These are phyloP conservation scores for Nakazawaea molendinolei DNA, from an alignment of 805 yeast species.

Conservation along the genomic window DNA sequence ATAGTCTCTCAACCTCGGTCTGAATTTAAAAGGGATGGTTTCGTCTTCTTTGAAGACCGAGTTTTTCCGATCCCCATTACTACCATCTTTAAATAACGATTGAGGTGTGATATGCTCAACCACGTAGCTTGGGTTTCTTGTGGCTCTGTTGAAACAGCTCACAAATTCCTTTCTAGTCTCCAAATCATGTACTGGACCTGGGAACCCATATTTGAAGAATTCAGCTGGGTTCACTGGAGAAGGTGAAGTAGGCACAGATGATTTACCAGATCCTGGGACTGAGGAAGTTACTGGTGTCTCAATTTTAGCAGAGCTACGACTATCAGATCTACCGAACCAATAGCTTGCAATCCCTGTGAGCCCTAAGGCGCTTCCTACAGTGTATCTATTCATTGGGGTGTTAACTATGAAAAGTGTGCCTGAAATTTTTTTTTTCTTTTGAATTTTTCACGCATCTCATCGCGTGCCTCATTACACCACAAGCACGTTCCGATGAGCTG, in stretches of 20 bases:
- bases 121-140: constrained; percentile 79
- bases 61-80: constrained; percentile 65
- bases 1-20: constrained; percentile 76
- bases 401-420: too few relatives aligned
- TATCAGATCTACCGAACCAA: constrained; percentile 6
- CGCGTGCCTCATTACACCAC: too few relatives aligned
- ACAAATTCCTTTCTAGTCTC: constrained; percentile 69
- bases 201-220: constrained; percentile 88
- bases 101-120: constrained; percentile 81
- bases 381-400: constrained; percentile 8
- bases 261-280: background rate
- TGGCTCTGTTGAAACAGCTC: constrained; percentile 79
- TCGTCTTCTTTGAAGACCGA: constrained; percentile 88
- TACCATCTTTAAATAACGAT: constrained; percentile 42
- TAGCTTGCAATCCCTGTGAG: constrained; percentile 10
- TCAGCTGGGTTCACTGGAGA: constrained; percentile 46
- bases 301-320: background rate
- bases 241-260: constrained; percentile 10
- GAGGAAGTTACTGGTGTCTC: background rate
- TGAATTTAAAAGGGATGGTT: constrained; percentile 63
- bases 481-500: too few relatives aligned
- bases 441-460: too few relatives aligned
- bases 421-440: too few relatives aligned
- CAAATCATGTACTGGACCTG: constrained; percentile 90
- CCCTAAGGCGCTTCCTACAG: constrained; percentile 6